These are phyloP conservation scores for Aspergillus nomiae DNA, from an alignment of 2,329 filamentous ascomycete species.

Conservation along the genomic window DNA sequence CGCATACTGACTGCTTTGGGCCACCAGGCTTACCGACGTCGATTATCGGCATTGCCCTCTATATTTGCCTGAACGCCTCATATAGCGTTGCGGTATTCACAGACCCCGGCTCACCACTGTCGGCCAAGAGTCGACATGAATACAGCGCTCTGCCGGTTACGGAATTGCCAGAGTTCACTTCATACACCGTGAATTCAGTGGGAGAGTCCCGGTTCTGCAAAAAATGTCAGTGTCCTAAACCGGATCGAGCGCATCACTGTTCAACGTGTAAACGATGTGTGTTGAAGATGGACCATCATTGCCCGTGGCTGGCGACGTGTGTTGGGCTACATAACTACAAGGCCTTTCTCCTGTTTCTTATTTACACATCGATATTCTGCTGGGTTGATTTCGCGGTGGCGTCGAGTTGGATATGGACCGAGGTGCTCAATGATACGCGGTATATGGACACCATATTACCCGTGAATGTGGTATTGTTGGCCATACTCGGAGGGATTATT, in stretches of 20 bases:
- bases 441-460: conserved; percentile 79
- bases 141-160: conserved; percentile 83
- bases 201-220: conserved; percentile 91
- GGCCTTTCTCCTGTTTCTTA: conserved; percentile 85
- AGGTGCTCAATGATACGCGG: conserved; percentile 70
- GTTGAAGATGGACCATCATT: conserved; percentile 99
- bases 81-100: conserved; percentile 96
- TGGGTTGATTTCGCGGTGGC: conserved; percentile 78
- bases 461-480: conserved; percentile 86
- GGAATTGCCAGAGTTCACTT: conserved; percentile 64
- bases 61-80: conserved; percentile 77
- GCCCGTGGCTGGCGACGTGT: conserved; percentile 95
- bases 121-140: conserved; percentile 36
- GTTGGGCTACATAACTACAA: conserved; percentile 96
- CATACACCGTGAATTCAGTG: conserved; percentile 89
- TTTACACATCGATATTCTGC: conserved; percentile 86
- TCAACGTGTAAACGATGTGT: conserved; percentile 92
- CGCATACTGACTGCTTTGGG: conserved; percentile 6
- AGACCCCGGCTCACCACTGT: conserved; percentile 70
- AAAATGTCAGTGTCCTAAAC: conserved; percentile 93
- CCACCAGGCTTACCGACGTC: conserved; percentile 52
- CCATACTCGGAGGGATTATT: conserved; percentile 86
- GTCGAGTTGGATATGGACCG: conserved; percentile 79
- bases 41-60: conserved; percentile 69
- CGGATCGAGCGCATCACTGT: conserved; percentile 95